phyloP scores from a whole-genome alignment of 305 asterid genomes.

The Galium porrigens region DNA sequence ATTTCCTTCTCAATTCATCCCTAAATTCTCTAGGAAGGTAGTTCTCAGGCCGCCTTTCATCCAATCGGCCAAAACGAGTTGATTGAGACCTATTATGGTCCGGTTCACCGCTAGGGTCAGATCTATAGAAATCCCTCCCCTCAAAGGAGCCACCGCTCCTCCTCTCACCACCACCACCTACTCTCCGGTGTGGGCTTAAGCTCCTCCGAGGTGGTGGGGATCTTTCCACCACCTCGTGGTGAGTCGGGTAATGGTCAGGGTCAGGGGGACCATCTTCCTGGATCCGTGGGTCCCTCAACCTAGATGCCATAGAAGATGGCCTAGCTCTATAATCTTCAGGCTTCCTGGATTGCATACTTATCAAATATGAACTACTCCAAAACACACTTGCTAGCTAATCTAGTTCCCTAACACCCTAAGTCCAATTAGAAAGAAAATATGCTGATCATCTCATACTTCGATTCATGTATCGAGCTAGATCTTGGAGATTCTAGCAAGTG shows the following conservation, averaged over 20 bases:
- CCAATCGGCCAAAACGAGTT: neutral
- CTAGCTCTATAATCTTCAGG: constrained; percentile 1
- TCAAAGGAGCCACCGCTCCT: constrained; percentile 10
- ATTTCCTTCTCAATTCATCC: constrained; percentile 16
- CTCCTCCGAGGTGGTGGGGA: constrained; percentile 7
- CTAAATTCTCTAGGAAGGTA: neutral
- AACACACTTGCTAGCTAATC: constrained; percentile 2
- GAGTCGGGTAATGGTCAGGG: neutral
- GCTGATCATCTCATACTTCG: neutral
- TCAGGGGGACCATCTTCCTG: neutral
- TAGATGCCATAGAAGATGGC: constrained; percentile 4
- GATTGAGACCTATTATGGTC: neutral
- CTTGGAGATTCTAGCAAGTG: neutral
- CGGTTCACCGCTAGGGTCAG: neutral
- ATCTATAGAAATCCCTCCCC: constrained; percentile 6
- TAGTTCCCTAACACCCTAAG: neutral
- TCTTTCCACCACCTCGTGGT: neutral
- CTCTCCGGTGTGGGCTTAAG: constrained; percentile 10
- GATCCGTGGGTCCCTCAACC: constrained; percentile 10
- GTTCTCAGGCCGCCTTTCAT: neutral
- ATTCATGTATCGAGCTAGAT: neutral
- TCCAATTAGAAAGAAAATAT: neutral
- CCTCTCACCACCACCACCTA: constrained; percentile 4
- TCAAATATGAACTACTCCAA: neutral
- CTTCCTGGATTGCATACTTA: constrained; percentile 6